A percentile compares a stretch with the other conserved stretches of the same genome.
Conservation (phyloP, 495 filamentous ascomycete genomes). For the Annulohypoxylon bovei region DNA sequence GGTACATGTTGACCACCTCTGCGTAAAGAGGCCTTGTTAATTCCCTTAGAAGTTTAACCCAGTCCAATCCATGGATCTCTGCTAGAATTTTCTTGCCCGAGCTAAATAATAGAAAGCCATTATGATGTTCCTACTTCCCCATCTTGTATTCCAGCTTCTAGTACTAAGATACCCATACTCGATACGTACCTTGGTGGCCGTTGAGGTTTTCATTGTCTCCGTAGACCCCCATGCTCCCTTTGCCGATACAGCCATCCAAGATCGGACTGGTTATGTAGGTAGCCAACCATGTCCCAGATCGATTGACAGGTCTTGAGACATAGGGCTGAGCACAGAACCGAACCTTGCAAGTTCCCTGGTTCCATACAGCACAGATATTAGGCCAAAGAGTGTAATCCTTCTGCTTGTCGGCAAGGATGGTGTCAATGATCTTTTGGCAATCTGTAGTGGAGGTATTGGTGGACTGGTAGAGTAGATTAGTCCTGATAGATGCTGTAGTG, state of each 20-base stretch:
- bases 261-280: slow-evolving; percentile 38
- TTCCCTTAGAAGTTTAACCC: not conserved
- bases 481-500: not conserved
- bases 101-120: slow-evolving; percentile 7
- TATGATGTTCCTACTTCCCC: not conserved
- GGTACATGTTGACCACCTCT: slow-evolving; percentile 1
- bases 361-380: slow-evolving; percentile 44
- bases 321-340: slow-evolving; percentile 47
- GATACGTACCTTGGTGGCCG: slow-evolving; percentile 43
- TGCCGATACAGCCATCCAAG: slow-evolving; percentile 35
- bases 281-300: slow-evolving; percentile 42
- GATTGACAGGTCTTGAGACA: slow-evolving; percentile 37
- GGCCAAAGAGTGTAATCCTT: slow-evolving; percentile 39
- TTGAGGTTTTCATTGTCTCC: slow-evolving; percentile 43
- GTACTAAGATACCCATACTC: slow-evolving; percentile 34
- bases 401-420: slow-evolving; percentile 32
- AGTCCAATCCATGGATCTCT: not conserved
- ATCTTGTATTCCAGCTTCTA: not conserved
- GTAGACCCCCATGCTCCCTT: slow-evolving; percentile 37
- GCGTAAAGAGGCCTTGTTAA: not conserved
- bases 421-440: slow-evolving; percentile 40
- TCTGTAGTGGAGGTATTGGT: slow-evolving; percentile 38
- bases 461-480: slow-evolving; percentile 8
- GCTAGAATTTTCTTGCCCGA: not conserved
- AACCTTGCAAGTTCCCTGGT: slow-evolving; percentile 38